phyloP scores from a whole-genome alignment of 768 basidiomycete species.

The Sporobolomyces phaffii region DNA sequence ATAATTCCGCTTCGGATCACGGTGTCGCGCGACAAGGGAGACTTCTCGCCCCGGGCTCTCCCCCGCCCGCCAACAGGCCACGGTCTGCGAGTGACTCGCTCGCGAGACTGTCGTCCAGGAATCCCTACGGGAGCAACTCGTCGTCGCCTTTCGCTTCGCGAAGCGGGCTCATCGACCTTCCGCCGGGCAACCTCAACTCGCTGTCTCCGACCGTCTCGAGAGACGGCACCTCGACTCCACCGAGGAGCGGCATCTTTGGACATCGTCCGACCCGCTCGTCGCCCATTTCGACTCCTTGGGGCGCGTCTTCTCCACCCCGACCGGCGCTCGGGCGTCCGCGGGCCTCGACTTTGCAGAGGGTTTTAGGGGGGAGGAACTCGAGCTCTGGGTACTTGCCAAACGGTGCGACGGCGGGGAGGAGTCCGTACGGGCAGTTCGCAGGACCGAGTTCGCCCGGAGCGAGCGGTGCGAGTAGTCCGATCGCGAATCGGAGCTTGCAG shows the following conservation, averaged over 20 bases:
- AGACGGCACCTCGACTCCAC: background rate
- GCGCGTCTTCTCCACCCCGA: background rate
- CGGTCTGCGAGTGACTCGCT: constrained; percentile 14
- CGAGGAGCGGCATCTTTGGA: background rate
- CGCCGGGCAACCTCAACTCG: background rate
- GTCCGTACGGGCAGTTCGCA: constrained; percentile 32
- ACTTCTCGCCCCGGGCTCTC: background rate
- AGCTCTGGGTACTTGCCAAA: background rate
- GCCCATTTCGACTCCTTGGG: background rate
- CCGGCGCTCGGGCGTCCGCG: background rate
- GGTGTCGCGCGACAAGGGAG: background rate
- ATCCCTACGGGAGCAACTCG: constrained; percentile 3
- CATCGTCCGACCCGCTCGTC: constrained; percentile 5
- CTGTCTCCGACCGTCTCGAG: background rate
- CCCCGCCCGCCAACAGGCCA: background rate
- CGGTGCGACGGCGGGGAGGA: constrained; percentile 8
- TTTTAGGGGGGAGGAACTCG: constrained; percentile 7
- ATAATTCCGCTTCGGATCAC: constrained; percentile 11
- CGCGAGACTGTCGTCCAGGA: background rate
- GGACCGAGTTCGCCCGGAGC: background rate
- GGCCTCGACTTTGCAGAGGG: constrained; percentile 22
- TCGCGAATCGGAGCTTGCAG: constrained; percentile 2
- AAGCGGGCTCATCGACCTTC: constrained; percentile 29
- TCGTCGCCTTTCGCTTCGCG: constrained; percentile 25
- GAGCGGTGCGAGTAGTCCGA: background rate